Percentiles rank a stretch among this genome's conserved stretches.
Conservation (phyloP, 176 grass and related monocot genomes). For the Thinopyrum elongatum region DNA sequence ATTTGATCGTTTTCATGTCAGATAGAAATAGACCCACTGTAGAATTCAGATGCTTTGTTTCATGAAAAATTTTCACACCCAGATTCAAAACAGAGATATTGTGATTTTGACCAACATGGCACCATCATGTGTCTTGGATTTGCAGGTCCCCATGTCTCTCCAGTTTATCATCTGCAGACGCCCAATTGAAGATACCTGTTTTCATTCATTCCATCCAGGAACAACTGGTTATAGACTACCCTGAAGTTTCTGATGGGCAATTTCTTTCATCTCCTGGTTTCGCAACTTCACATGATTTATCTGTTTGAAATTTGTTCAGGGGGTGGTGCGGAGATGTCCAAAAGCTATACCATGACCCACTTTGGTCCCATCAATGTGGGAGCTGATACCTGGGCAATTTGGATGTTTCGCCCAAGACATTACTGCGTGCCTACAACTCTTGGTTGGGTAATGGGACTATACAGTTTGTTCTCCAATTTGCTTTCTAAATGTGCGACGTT, state of each 20-base stretch:
- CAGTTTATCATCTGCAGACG: constrained; percentile 66
- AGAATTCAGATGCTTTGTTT: not conserved
- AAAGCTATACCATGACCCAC: constrained; percentile 96
- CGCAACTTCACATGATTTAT: not conserved
- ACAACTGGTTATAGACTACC: constrained; percentile 69
- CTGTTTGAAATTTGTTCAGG: constrained; percentile 27
- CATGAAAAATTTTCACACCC: not conserved
- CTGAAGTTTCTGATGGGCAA: not conserved
- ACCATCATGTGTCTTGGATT: constrained; percentile 16
- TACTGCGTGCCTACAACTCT: constrained; percentile 91
- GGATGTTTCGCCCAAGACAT: constrained; percentile 68
- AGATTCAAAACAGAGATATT: not conserved
- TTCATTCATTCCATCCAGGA: constrained; percentile 98
- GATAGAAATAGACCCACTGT: not conserved
- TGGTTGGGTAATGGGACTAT: constrained; percentile 94
- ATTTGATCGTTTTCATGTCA: constrained; percentile 9
- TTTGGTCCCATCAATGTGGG: constrained; percentile 67
- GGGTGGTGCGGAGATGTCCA: constrained; percentile 74
- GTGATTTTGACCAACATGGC: not conserved
- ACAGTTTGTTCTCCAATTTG: constrained; percentile 60
- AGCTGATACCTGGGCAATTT: constrained; percentile 79
- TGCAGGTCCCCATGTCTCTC: constrained; percentile 49
- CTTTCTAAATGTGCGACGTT: constrained; percentile 65
- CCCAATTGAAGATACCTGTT: constrained; percentile 85
- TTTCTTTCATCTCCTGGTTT: constrained; percentile 2